Conservation (phyloP, 2,329 filamentous ascomycete genomes). For the Lachnellula cervina region DNA sequence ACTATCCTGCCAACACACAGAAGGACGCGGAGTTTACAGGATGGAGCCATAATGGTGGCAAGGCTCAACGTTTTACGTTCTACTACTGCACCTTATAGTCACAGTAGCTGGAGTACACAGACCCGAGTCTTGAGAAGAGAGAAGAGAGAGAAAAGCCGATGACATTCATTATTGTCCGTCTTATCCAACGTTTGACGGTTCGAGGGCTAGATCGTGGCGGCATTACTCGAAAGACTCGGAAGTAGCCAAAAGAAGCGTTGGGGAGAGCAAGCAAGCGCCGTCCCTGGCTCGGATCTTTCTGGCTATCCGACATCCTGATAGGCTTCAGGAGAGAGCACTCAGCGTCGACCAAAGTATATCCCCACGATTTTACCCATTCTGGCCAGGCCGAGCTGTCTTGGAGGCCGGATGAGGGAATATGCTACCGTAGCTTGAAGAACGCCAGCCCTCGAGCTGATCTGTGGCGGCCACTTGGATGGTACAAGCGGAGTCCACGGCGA, state of each 20-base stretch:
- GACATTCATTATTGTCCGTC: background rate
- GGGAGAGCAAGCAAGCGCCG: background rate
- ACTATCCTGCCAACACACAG: background rate
- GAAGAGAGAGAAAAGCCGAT: background rate
- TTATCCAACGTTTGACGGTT: conserved; percentile 7
- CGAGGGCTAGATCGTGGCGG: conserved; percentile 4
- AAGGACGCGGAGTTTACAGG: background rate
- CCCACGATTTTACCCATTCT: background rate
- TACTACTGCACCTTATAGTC: background rate
- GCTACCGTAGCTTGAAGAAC: background rate
- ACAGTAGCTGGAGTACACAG: background rate
- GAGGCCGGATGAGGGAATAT: background rate
- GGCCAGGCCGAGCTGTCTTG: background rate
- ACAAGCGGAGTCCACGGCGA: background rate
- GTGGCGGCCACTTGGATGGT: background rate
- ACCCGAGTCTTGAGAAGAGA: background rate
- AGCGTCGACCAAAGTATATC: background rate
- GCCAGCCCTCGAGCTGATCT: background rate
- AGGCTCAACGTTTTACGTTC: background rate
- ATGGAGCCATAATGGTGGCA: background rate
- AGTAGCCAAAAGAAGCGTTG: background rate
- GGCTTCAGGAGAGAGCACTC: background rate
- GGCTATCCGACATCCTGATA: background rate
- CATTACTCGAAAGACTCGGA: background rate
- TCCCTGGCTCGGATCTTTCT: background rate